Base-by-base conservation (phyloP, 2,329 filamentous ascomycete species). In the Botrytis aclada region DNA sequence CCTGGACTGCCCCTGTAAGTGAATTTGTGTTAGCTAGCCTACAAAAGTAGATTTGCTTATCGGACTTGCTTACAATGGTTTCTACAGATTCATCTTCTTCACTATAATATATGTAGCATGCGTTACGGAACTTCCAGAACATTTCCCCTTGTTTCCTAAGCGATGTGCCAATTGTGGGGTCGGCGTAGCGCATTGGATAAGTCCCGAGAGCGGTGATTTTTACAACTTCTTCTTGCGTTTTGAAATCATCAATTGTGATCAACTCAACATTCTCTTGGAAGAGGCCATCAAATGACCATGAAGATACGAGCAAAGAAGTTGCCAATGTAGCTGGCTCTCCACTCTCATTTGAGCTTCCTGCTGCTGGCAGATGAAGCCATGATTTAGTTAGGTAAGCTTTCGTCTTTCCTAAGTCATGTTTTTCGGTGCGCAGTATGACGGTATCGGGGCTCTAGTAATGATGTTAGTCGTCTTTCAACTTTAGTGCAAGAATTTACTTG, bases 81-180 rank as follows among this genome's bases (percentile, higher is more conserved):
- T 72, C 56, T 37, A 45, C 37, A 16, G 45, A 65, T 2, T 61
- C 70, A 37, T 72, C 62, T 29, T 72, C 60, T 32, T 71, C 62
- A 29, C 70, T 67, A 32, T 72, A 72, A 32, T 72, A 72, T 32
- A 72, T 29, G 22, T 72, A 72, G n/a, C 62, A 66, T 1, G 62
- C 29, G 14, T 58, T 43, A 8, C 70, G 70, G 39, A 72, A 72
- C n/a, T 72, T 72, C 70, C 70, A 72, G 51, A 72, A 72, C 51
- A 67, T 72, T 58, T 72, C 70, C 69, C 70, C 70, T n/a, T 69
- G 70, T 60, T 72, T 72, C 37, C 70, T 67, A 60, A 72, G 70
- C 18, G 70, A 47, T 16, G 60, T 61, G 22, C 45, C 70, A 45
- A 72, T 69, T 18, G 47, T 29, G 20, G 70, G 64, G 18, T 72